Base-by-base conservation (phyloP, 1,284 basidiomycete species). In the Trichosporon sp. region DNA sequence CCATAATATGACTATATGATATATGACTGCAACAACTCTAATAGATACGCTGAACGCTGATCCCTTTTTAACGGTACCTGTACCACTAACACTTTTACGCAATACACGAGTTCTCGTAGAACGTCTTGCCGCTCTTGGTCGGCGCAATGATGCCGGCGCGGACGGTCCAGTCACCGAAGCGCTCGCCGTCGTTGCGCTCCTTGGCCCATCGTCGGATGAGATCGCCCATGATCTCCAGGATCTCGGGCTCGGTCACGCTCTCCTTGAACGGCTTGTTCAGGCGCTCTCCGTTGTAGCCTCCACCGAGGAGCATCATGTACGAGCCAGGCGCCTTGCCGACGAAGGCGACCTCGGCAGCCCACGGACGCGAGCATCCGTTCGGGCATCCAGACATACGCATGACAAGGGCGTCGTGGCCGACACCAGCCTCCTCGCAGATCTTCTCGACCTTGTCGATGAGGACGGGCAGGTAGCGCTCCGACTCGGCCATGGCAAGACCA, bases 361-460 rank as follows among this genome's bases (percentile, higher is more conserved):
- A 98, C n/a, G 96, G 96, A 73, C 96, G 88, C 10, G 94, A 92
- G 81, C 94, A 96, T 68, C 81, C 94, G 80, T 96, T 96, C 11
- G 94, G 94, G 81, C 94, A 96, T 54, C 94, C 94, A 16, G 94
- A 96, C 96, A 98, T 98, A 71, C 96, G 90, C 94, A 98, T 97
- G 70, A 97, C 90, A 76, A 98, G 96, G 1, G 93, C 91, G 83
- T 98, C 95, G 81, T 95, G 92, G 68, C 94, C 89, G 64, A 99
- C 87, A 32, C 96, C 96, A 76, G 91, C 92, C 80, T 94, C 92
- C 81, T 98, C 95, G 80, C 93, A 94, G 38, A 98, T 91, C 84
- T 90, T 90, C 86, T 99, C 97, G 32, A 99, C 91, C 86, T 98
- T 98, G 86, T 94, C 92, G 75, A 98, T 88, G 64, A 99, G 90